A percentile compares a stretch with the other conserved stretches of the same genome.
Evolutionary conservation across 106 monocot species (phyloP).

Genomic region (Alisma plantagoaquatica): DNA sequence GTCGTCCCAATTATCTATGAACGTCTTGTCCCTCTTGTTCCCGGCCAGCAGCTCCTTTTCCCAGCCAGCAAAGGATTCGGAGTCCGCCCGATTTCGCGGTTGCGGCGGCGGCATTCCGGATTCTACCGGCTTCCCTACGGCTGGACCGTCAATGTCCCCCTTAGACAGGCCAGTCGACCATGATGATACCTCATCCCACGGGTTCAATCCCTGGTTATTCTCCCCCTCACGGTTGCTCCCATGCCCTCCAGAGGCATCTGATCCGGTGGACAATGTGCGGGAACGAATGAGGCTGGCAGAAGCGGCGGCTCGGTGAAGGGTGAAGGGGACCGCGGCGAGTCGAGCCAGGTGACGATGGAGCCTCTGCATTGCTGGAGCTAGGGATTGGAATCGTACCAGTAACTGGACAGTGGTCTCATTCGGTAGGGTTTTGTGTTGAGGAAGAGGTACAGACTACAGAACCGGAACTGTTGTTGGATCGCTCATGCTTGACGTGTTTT

Average conservation of each 20-base stretch:
- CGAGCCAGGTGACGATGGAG: constrained; percentile 1
- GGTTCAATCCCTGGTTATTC: constrained; percentile 6
- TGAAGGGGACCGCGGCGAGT: background rate
- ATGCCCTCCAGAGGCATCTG: too few relatives aligned
- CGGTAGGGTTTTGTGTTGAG: too few relatives aligned
- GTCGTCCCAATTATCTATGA: constrained; percentile 50
- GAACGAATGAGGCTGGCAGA: background rate
- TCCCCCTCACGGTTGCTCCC: background rate
- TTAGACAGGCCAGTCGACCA: constrained; percentile 74
- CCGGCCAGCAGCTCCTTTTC: constrained; percentile 37
- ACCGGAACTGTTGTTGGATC: too few relatives aligned
- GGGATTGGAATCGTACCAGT: too few relatives aligned
- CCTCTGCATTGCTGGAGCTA: too few relatives aligned
- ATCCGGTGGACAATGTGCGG: background rate
- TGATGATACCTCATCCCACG: constrained; percentile 57
- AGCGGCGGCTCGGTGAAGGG: background rate
- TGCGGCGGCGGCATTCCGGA: constrained; percentile 6
- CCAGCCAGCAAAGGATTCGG: too few relatives aligned
- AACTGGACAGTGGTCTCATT: too few relatives aligned
- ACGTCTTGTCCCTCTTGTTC: constrained; percentile 32
- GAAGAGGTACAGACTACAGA: too few relatives aligned
- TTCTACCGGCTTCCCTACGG: constrained; percentile 23
- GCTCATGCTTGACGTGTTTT: too few relatives aligned
- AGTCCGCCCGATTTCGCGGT: constrained; percentile 28
- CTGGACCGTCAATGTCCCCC: constrained; percentile 76